Conservation (phyloP, 2,329 filamentous ascomycete genomes). For the Teratosphaeria viscida region DNA sequence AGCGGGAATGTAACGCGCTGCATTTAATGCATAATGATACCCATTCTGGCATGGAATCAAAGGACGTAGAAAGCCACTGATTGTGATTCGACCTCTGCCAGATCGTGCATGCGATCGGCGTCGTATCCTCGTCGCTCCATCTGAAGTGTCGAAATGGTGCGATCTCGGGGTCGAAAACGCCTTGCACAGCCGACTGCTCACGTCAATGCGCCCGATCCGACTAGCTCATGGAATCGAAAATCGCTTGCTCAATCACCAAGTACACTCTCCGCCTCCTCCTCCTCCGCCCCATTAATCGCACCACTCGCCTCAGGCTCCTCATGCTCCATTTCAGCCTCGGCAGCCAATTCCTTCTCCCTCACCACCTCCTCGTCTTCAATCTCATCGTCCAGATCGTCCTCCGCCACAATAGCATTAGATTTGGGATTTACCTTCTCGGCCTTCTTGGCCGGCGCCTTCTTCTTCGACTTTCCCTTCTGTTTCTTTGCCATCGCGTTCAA, state of each 20-base stretch:
- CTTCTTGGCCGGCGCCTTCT: constrained; percentile 8
- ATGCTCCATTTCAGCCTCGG: constrained; percentile 14
- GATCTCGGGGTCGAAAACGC: background rate
- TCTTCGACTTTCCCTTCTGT: constrained; percentile 33
- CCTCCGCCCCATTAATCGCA: constrained; percentile 25
- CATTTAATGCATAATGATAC: background rate
- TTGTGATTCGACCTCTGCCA: background rate
- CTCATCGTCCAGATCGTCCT: constrained; percentile 30
- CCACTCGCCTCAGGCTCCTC: constrained; percentile 20
- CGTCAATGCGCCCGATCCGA: background rate
- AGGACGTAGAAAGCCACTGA: background rate
- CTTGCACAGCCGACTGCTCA: background rate
- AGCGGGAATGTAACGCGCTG: background rate
- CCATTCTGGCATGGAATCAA: background rate
- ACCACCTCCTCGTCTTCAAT: constrained; percentile 25
- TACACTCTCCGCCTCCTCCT: constrained; percentile 38
- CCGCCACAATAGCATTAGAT: constrained; percentile 33
- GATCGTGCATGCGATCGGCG: background rate
- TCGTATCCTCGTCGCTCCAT: background rate
- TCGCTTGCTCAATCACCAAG: constrained; percentile 24
- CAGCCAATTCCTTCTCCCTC: constrained; percentile 14
- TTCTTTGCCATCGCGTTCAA: constrained; percentile 45
- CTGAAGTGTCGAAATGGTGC: background rate
- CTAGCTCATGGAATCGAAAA: background rate
- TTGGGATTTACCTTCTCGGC: constrained; percentile 31